These are phyloP conservation scores for Blastobotrys buckinghamii DNA, from an alignment of 1,139 yeast genomes.

Conservation along the genomic window DNA sequence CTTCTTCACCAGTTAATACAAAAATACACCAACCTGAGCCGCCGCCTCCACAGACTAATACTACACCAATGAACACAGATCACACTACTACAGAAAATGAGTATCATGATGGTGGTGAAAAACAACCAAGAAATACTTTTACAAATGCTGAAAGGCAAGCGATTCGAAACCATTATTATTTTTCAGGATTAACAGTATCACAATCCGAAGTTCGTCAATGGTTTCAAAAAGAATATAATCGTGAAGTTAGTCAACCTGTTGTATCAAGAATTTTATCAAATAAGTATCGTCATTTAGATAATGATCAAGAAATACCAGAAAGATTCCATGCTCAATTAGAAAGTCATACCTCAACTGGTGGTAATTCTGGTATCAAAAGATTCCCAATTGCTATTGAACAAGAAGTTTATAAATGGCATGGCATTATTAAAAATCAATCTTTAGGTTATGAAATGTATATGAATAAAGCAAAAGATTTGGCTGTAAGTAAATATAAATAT, in stretches of 20 bases:
- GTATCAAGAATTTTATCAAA: slow-evolving; percentile 5
- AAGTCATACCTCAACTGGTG: background rate
- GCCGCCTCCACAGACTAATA: too few relatives aligned
- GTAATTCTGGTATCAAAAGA: background rate
- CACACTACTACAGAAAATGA: too few relatives aligned
- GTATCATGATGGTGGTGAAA: background rate
- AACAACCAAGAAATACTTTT: slow-evolving; percentile 5
- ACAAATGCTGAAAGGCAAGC: slow-evolving; percentile 7
- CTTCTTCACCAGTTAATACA: too few relatives aligned
- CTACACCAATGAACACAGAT: too few relatives aligned
- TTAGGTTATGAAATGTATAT: background rate
- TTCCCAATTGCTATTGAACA: background rate
- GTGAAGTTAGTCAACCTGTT: slow-evolving; percentile 9
- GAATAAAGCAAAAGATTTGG: background rate
- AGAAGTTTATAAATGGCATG: slow-evolving; percentile 4
- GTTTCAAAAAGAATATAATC: slow-evolving; percentile 6
- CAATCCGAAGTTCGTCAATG: slow-evolving; percentile 8
- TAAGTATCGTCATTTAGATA: slow-evolving; percentile 4
- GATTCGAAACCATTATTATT: slow-evolving; percentile 6
- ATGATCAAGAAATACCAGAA: slow-evolving; percentile 6
- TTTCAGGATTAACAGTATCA: slow-evolving; percentile 4
- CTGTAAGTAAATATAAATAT: background rate
- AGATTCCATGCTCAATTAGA: slow-evolving; percentile 1
- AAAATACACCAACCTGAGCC: too few relatives aligned
- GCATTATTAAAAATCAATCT: background rate